Percentiles rank a stretch among this genome's conserved stretches.
Conservation (phyloP, 2,329 filamentous ascomycete species). For the Orbilia quercus region DNA sequence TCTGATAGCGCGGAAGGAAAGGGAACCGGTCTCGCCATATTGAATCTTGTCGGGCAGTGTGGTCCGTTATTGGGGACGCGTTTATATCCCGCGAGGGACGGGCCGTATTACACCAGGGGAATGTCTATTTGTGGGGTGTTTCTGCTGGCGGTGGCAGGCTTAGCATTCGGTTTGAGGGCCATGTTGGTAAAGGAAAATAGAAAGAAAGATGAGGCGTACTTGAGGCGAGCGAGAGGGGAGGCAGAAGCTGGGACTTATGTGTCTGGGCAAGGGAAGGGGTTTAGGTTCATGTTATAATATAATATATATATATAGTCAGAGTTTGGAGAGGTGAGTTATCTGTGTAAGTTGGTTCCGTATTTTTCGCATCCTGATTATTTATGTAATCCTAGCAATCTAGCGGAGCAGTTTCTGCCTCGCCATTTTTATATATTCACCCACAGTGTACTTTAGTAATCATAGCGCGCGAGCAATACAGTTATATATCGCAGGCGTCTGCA, state of each 20-base stretch:
- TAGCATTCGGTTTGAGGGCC: conserved; percentile 69
- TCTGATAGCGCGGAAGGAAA: conserved; percentile 76
- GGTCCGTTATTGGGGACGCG: conserved; percentile 74
- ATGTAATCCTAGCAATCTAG: too few species aligned
- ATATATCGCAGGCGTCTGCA: too few species aligned
- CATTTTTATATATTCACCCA: too few species aligned
- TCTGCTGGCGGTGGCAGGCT: conserved; percentile 71
- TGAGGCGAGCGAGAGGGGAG: conserved; percentile 61
- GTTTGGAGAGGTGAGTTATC: background rate
- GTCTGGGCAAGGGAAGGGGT: conserved; percentile 61
- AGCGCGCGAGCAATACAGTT: too few species aligned
- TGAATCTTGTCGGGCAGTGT: conserved; percentile 75
- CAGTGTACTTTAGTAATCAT: too few species aligned
- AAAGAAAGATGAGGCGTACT: conserved; percentile 63
- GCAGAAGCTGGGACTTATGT: conserved; percentile 64
- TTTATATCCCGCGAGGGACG: conserved; percentile 69
- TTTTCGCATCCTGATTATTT: too few species aligned
- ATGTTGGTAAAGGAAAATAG: conserved; percentile 69
- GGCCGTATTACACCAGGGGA: conserved; percentile 71
- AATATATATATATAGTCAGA: conserved; percentile 63
- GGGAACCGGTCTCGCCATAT: conserved; percentile 74
- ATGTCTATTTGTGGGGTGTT: conserved; percentile 73
- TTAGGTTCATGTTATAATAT: conserved; percentile 69
- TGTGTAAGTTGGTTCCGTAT: too few species aligned
- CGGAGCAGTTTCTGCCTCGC: too few species aligned